Evolutionary conservation across 1,139 yeast genomes (phyloP), one percentile per base, ranked within the genome.

Genomic region (Zhuliangozyma blackwelliae): DNA sequence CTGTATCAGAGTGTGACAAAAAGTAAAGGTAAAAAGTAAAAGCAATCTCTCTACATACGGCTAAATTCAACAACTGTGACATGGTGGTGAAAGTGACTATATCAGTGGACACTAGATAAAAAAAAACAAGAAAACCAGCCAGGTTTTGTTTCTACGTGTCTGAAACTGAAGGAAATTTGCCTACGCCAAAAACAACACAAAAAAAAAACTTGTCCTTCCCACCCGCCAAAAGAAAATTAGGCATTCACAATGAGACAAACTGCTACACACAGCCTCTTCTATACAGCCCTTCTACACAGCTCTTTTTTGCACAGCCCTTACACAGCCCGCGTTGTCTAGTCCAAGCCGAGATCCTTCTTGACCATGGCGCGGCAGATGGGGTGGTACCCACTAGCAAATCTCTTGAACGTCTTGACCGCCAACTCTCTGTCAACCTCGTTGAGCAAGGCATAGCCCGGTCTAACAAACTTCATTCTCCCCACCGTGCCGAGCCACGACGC

Each of bases 381-480:
- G 57, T 89, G 96, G 60, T 88, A 88, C 34, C 72, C 65, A 30
- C 55, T 52, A 54, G 79, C 77, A 55, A 70, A 73, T 54, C 71
- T 71, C 32, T 63, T 64, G 63, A 85, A 89, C 13, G 88, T 85
- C 3, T 57, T 57, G 19, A 82, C 52, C 0, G 96, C 96, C 48
- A 81, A 64, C 10, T 71, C 63, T 35, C 75, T 77, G 55, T 86
- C 85, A 21, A 82, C 90, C 19, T 65, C 54, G 54, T 79, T 73
- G 43, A 89, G 67, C 44, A 79, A 63, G 28, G 77, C 72, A 63
- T 77, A 88, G 2, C 95, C 89, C 21, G 96, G 96, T 58, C 96
- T 76, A 28, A 87, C 96, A 56, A 81, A 89, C 68, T 89, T 89
- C 96, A 89, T 89, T 68, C 97, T 77, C 19, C 97, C 97, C 22